These are phyloP conservation scores for Fusarium succisae DNA, from an alignment of 2,329 filamentous ascomycete genomes.

Conservation along the genomic window DNA sequence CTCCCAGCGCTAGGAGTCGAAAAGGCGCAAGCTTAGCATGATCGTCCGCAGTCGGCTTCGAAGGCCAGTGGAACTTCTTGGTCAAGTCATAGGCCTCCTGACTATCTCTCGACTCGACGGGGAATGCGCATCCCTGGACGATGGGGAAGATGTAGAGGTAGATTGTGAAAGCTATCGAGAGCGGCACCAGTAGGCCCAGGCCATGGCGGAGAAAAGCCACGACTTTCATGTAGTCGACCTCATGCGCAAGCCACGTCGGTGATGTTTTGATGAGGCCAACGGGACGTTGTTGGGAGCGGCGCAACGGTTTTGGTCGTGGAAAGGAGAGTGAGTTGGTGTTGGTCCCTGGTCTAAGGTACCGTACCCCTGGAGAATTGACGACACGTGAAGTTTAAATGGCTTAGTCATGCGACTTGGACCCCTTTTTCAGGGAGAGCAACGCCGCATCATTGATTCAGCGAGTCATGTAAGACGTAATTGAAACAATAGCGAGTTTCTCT, in stretches of 20 bases:
- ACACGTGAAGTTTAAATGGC: conserved; percentile 32
- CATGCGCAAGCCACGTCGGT: conserved; percentile 45
- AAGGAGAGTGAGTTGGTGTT: conserved; percentile 20
- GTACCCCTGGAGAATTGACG: conserved; percentile 14
- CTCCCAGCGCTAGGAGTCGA: conserved; percentile 85
- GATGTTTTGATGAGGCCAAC: conserved; percentile 2
- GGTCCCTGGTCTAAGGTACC: background rate
- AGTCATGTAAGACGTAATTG: background rate
- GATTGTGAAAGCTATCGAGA: conserved; percentile 74
- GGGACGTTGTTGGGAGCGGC: conserved; percentile 14
- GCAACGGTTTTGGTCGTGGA: conserved; percentile 8
- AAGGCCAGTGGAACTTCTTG: conserved; percentile 55
- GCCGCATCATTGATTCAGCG: background rate
- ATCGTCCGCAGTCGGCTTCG: conserved; percentile 34
- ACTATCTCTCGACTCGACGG: conserved; percentile 56
- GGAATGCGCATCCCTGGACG: conserved; percentile 84
- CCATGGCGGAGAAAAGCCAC: conserved; percentile 65
- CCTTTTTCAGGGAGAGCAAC: conserved; percentile 18
- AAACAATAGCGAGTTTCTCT: background rate
- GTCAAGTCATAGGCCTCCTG: conserved; percentile 48
- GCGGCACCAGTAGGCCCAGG: conserved; percentile 63
- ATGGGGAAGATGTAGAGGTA: conserved; percentile 91
- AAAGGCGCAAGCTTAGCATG: conserved; percentile 71
- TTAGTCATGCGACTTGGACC: conserved; percentile 28
- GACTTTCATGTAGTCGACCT: conserved; percentile 60